phyloP scores from a whole-genome alignment of 2,329 filamentous ascomycete species.

The Pseudogymnoascus sp. region DNA sequence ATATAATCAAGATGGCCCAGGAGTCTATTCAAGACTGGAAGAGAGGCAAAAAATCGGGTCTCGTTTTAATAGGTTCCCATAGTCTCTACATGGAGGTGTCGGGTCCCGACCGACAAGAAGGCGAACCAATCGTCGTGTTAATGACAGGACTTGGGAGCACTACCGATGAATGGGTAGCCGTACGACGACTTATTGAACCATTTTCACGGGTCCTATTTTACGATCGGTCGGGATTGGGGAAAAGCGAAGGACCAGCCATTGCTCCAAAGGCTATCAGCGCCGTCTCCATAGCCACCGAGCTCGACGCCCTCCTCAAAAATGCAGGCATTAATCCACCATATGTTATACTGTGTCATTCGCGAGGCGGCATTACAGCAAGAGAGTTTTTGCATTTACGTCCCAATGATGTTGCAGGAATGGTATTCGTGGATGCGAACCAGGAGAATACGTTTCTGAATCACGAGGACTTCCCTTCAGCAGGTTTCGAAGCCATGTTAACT shows the following conservation, averaged over 20 bases:
- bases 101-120: constrained; percentile 19
- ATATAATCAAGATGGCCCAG: neutral
- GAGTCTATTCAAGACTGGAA: constrained; percentile 12
- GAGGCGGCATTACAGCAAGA: constrained; percentile 13
- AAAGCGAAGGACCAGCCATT: constrained; percentile 14
- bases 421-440: constrained; percentile 16
- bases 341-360: constrained; percentile 15
- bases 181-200: constrained; percentile 17
- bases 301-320: constrained; percentile 13
- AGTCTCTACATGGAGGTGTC: constrained; percentile 18
- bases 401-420: constrained; percentile 15
- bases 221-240: constrained; percentile 21
- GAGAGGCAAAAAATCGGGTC: constrained; percentile 11
- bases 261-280: constrained; percentile 11
- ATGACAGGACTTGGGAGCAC: constrained; percentile 21
- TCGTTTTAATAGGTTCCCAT: constrained; percentile 19
- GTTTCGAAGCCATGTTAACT: neutral
- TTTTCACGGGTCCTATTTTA: constrained; percentile 21
- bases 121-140: constrained; percentile 19
- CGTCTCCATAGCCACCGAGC: constrained; percentile 11
- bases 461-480: constrained; percentile 8
- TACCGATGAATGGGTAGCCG: constrained; percentile 20
- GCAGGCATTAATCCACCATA: constrained; percentile 11
- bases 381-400: constrained; percentile 15
- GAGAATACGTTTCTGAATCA: constrained; percentile 10